These are phyloP conservation scores for Astrothelium macrocarpum DNA, from an alignment of 495 filamentous ascomycete species.

Conservation along the genomic window DNA sequence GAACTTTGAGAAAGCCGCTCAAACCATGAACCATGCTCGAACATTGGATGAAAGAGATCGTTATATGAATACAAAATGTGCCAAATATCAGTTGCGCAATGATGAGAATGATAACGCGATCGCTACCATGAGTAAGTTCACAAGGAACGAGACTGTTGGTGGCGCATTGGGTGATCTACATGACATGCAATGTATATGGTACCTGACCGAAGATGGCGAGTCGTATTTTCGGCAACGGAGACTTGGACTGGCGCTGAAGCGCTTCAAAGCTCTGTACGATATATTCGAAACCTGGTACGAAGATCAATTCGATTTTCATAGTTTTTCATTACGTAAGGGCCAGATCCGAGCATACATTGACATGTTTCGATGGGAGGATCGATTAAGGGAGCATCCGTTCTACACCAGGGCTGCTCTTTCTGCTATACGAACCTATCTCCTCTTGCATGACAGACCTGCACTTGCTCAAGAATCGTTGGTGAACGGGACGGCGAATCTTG, in stretches of 20 bases:
- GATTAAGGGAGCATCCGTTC: constrained; percentile 82
- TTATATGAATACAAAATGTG: constrained; percentile 96
- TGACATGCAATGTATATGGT: constrained; percentile 99
- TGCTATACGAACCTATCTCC: constrained; percentile 70
- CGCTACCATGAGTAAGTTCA: constrained; percentile 89
- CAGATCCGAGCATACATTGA: constrained; percentile 92
- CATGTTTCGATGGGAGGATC: constrained; percentile 94
- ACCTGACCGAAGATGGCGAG: constrained; percentile 87
- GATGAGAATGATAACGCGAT: constrained; percentile 77
- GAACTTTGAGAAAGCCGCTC: constrained; percentile 66
- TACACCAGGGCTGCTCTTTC: constrained; percentile 77
- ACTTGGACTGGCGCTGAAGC: constrained; percentile 78
- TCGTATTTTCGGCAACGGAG: constrained; percentile 76
- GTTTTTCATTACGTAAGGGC: constrained; percentile 88
- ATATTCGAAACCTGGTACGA: constrained; percentile 97
- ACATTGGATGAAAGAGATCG: constrained; percentile 78
- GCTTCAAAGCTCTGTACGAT: constrained; percentile 74
- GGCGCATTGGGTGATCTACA: constrained; percentile 84
- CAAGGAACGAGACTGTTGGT: constrained; percentile 75
- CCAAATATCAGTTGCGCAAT: constrained; percentile 94
- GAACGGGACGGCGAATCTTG: constrained; percentile 42
- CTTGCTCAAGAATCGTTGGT: constrained; percentile 47
- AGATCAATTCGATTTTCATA: constrained; percentile 98
- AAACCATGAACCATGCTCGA: constrained; percentile 81
- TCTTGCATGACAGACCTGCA: constrained; percentile 66